Percentiles rank a stretch among this genome's conserved stretches.
phyloP scores from a whole-genome alignment of 441 rosid species.

The Gossypium lobatum region DNA sequence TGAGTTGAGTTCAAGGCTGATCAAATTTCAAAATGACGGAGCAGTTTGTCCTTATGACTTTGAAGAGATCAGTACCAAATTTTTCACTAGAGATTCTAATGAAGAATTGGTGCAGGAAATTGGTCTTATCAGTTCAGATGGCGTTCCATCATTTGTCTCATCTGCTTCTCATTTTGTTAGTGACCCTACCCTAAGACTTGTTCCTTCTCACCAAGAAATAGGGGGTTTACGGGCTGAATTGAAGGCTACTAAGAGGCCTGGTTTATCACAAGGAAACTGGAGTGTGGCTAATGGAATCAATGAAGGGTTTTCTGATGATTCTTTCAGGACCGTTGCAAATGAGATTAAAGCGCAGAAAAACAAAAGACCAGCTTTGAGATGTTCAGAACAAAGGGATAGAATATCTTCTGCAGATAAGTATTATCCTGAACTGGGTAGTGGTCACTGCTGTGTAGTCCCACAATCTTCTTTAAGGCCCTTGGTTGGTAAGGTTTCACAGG shows the following conservation, averaged over 20 bases:
- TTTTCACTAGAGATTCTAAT: slow-evolving; percentile 75
- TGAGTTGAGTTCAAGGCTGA: slow-evolving; percentile 50
- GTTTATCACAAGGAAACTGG: slow-evolving; percentile 25
- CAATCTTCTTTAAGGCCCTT: slow-evolving; percentile 71
- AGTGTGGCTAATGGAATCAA: slow-evolving; percentile 28
- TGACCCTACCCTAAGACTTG: slow-evolving; percentile 43
- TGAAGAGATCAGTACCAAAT: slow-evolving; percentile 68
- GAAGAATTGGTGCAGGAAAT: slow-evolving; percentile 77
- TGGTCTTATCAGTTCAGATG: slow-evolving; percentile 81
- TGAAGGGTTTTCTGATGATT: slow-evolving; percentile 28
- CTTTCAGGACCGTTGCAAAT: slow-evolving; percentile 22
- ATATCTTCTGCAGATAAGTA: slow-evolving; percentile 27
- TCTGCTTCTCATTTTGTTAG: slow-evolving; percentile 41
- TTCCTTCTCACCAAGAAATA: slow-evolving; percentile 25
- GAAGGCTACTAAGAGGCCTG: slow-evolving; percentile 23
- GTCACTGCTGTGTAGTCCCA: slow-evolving; percentile 61
- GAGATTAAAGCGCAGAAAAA: slow-evolving; percentile 32
- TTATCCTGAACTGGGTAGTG: slow-evolving; percentile 22
- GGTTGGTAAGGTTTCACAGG: slow-evolving; percentile 46
- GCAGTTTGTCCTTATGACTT: slow-evolving; percentile 56
- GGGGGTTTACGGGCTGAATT: slow-evolving; percentile 28
- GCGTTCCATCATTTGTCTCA: slow-evolving; percentile 60
- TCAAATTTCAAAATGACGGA: slow-evolving; percentile 52
- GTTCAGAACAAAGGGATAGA: slow-evolving; percentile 40
- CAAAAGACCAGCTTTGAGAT: slow-evolving; percentile 25